Percentiles rank a stretch among this genome's conserved stretches.
Evolutionary conservation across 495 filamentous ascomycete genomes (phyloP).

Genomic region (Tirmania nivea): DNA sequence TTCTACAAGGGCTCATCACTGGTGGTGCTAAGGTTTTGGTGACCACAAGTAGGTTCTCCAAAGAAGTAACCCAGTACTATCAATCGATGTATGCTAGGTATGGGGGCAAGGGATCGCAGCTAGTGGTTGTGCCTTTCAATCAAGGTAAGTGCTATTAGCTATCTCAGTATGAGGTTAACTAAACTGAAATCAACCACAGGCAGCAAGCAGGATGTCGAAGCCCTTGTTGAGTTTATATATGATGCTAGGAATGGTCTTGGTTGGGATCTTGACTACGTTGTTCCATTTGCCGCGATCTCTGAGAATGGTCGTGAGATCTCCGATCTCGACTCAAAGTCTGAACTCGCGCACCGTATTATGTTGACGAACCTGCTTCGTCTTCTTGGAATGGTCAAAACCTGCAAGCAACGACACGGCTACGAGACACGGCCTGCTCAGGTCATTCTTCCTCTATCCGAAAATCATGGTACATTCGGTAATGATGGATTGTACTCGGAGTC

Average conservation of each 20-base stretch:
- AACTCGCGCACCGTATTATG: constrained; percentile 98
- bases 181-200: constrained; percentile 18
- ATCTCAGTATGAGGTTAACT: background rate
- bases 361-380: constrained; percentile 88
- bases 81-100: constrained; percentile 93
- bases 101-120: constrained; percentile 79
- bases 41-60: constrained; percentile 88
- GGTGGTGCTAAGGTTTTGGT: constrained; percentile 92
- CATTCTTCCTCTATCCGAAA: constrained; percentile 85
- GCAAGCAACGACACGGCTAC: constrained; percentile 69
- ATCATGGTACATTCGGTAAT: constrained; percentile 95
- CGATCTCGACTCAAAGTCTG: constrained; percentile 89
- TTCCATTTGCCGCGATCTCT: constrained; percentile 92
- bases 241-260: constrained; percentile 90
- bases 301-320: constrained; percentile 98
- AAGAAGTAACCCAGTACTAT: constrained; percentile 97
- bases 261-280: constrained; percentile 91
- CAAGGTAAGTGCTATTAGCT: constrained; percentile 30
- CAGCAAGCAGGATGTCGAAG: constrained; percentile 90
- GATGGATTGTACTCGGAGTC: constrained; percentile 97
- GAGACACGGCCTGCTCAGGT: constrained; percentile 93
- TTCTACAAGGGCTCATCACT: constrained; percentile 86
- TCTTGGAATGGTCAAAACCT: constrained; percentile 68
- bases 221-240: constrained; percentile 85
- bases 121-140: constrained; percentile 97